phyloP scores from a whole-genome alignment of 495 filamentous ascomycete genomes.

The Penicillium bovifimosum region DNA sequence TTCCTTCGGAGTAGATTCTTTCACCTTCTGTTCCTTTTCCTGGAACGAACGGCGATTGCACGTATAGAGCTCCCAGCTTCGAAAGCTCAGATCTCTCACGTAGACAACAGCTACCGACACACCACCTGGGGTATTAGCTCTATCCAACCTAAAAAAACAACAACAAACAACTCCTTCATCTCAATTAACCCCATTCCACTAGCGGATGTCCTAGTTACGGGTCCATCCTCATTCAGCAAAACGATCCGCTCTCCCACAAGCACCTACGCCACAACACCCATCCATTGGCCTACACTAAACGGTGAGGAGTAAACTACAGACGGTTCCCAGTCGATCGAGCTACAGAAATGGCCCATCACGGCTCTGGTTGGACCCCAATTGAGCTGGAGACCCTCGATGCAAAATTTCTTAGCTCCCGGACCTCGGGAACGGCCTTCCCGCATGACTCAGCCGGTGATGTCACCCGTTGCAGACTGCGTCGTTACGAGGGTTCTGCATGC shows the following conservation, averaged over 20 bases:
- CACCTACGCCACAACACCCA: conserved; percentile 6
- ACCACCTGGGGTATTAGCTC: neutral
- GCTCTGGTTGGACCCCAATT: neutral
- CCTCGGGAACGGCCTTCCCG: conserved; percentile 25
- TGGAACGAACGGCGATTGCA: neutral
- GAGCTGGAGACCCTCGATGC: conserved; percentile 15
- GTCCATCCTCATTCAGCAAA: neutral
- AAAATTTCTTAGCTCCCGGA: conserved; percentile 25
- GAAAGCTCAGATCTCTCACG: conserved; percentile 1
- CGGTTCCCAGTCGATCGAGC: neutral
- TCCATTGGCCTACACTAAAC: conserved; percentile 16
- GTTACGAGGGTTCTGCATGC: conserved; percentile 1
- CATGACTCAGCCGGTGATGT: conserved; percentile 25
- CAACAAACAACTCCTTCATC: neutral
- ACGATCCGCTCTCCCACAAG: conserved; percentile 5
- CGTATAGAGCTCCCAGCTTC: conserved; percentile 2
- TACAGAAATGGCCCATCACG: neutral
- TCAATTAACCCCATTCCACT: neutral
- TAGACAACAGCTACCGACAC: conserved; percentile 5
- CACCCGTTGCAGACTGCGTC: neutral
- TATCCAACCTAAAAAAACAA: neutral
- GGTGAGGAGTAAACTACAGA: neutral
- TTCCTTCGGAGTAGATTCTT: neutral
- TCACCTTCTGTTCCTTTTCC: neutral
- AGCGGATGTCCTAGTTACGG: neutral